These are phyloP conservation scores for Aspergillus homomorphus DNA, from an alignment of 495 filamentous ascomycete species.

Conservation along the genomic window DNA sequence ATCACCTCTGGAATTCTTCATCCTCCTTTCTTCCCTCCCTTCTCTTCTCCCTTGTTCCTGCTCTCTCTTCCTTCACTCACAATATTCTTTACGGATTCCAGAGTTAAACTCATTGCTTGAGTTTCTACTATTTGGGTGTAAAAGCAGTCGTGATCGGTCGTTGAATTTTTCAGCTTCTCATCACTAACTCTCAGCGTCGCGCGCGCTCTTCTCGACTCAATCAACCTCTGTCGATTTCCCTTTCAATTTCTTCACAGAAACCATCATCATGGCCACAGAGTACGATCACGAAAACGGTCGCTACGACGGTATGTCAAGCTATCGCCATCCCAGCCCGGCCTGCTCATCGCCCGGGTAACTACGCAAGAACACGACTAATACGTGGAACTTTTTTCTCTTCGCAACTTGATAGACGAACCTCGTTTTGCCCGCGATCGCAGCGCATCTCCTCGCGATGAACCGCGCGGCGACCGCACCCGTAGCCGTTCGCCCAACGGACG, in stretches of 20 bases:
- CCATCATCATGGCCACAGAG: constrained; percentile 60
- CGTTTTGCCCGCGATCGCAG: constrained; percentile 86
- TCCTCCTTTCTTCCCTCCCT: constrained; percentile 13
- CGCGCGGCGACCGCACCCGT: constrained; percentile 70
- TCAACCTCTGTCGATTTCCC: constrained; percentile 17
- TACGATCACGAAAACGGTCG: constrained; percentile 84
- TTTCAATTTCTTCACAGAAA: constrained; percentile 19
- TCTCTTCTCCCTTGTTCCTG: constrained; percentile 9
- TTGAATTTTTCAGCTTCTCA: constrained; percentile 16
- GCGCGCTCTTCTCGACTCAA: constrained; percentile 11
- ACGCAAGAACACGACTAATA: constrained; percentile 26
- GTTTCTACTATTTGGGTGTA: neutral
- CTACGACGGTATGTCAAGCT: constrained; percentile 69
- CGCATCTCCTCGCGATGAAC: constrained; percentile 80
- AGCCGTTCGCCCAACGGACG: constrained; percentile 72
- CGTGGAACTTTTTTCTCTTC: constrained; percentile 13
- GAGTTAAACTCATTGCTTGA: neutral
- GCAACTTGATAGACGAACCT: constrained; percentile 59
- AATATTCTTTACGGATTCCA: constrained; percentile 1
- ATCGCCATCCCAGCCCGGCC: constrained; percentile 8
- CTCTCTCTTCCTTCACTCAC: constrained; percentile 10
- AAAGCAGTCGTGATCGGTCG: neutral
- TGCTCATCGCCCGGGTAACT: constrained; percentile 12
- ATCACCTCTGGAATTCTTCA: constrained; percentile 18
- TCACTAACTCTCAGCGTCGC: constrained; percentile 14